A percentile compares a stretch with the other conserved stretches of the same genome.
phyloP scores from a whole-genome alignment of 257 asterid genomes.

The Knoxia roxburghii region DNA sequence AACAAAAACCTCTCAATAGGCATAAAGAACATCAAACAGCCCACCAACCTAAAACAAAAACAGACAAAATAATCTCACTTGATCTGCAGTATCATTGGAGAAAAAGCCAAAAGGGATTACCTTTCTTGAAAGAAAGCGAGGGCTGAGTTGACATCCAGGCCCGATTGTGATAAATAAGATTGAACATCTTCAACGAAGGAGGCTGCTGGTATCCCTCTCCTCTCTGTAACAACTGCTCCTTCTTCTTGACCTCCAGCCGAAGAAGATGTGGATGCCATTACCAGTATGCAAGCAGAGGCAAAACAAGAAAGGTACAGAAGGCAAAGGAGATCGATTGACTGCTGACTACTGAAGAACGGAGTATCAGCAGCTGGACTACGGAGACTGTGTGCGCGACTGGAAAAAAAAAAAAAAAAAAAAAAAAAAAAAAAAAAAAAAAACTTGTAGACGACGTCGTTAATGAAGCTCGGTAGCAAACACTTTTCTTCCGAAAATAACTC shows the following conservation, averaged over 20 bases:
- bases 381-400: too few species aligned
- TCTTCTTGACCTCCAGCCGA: conserved; percentile 15
- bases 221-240: conserved; percentile 35
- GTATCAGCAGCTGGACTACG: too few species aligned
- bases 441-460: too few species aligned
- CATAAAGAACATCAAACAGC: background rate
- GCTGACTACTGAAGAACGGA: too few species aligned
- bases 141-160: conserved; percentile 71
- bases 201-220: conserved; percentile 93
- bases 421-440: too few species aligned
- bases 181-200: conserved; percentile 87
- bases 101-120: conserved; percentile 25
- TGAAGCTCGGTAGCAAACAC: too few species aligned
- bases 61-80: background rate
- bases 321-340: too few species aligned
- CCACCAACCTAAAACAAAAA: background rate
- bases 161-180: conserved; percentile 60
- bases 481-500: too few species aligned
- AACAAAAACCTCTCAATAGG: too few species aligned
- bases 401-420: too few species aligned
- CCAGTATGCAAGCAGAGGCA: too few species aligned
- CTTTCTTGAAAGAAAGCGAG: conserved; percentile 94
- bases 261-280: conserved; percentile 39
- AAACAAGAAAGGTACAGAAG: background rate
- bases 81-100: background rate